Base-by-base conservation (phyloP, 148 eudicot genomes). In the Amaranthus cruentus region DNA sequence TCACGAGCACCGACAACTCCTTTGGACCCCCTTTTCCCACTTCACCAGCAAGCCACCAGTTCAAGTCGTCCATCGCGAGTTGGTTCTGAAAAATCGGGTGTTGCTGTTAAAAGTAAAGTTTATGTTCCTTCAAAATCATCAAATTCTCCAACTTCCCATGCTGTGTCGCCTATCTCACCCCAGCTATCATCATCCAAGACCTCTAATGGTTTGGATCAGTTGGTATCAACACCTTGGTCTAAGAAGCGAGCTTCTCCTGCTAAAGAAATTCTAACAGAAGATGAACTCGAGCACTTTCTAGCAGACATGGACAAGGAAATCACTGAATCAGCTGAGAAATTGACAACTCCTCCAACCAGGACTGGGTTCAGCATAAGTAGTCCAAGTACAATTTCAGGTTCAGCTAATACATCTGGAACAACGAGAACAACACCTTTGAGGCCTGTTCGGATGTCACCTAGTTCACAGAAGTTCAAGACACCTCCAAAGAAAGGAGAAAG, bases 401-500 rank as follows among this genome's bases (percentile, higher is more conserved):
- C 91, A 59, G 84, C 87, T 76, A 90, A 84, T 78, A 87, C 91
- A 42, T 86, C 93, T 73, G 97, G 97, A 73, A 83, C 95, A 69
- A 80, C 90, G 50, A 89, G 98, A 80, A 91, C 92, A 72, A 93
- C 97, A 46, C 96, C 98, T 58, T 74, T 94, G 79, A 88, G 98
- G 83, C 86, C 93, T 62, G 97, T 94, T 74, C 84, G 93, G 62
- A 89, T 94, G 96, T 94, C 98, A 63, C 96, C 98, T 75, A 88
- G 89, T 69, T 91, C 97, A 54, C 98, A 94, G 84, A 94, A 91
- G 83, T 91, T 84, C 76, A 86, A 69, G 47, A 89, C 98, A 71
- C 90, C 98, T 70, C 97, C 98, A 4, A 94, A 94, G 79, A 94
- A 91, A 85, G 97, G 97, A 72, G 98, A 94, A 73, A 87, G 82